These are phyloP conservation scores for Neurospora cerealis DNA, from an alignment of 495 filamentous ascomycete genomes.

Conservation along the genomic window DNA sequence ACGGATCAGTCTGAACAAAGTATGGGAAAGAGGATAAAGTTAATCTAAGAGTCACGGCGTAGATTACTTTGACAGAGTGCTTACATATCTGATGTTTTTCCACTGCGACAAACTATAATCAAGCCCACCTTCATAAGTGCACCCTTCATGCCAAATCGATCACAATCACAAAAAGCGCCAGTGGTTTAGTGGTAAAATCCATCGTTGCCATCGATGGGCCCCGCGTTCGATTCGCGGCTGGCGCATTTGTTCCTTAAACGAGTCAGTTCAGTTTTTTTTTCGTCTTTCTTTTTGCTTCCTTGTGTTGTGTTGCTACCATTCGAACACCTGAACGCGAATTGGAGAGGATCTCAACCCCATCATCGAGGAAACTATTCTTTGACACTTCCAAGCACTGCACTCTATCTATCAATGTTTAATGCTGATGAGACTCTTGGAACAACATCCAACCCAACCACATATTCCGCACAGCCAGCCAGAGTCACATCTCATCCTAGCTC, in stretches of 20 bases:
- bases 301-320: background rate
- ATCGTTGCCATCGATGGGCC: slow-evolving; percentile 46
- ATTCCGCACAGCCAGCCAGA: background rate
- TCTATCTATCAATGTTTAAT: background rate
- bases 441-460: background rate
- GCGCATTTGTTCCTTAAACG: slow-evolving; percentile 18
- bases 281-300: background rate
- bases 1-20: background rate
- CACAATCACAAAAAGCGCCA: slow-evolving; percentile 5
- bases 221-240: slow-evolving; percentile 43
- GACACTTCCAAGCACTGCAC: background rate
- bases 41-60: background rate
- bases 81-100: background rate
- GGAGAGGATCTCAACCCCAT: background rate
- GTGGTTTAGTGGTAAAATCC: slow-evolving; percentile 46
- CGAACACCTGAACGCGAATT: background rate
- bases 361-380: background rate
- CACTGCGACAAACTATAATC: background rate
- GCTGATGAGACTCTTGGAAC: background rate
- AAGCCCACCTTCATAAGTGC: background rate
- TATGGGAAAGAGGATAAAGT: background rate
- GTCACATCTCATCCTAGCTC: background rate
- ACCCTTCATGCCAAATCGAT: background rate
- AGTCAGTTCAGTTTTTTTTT: background rate
- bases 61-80: background rate